Evolutionary conservation across 2,329 filamentous ascomycete species (phyloP).

Genomic region (Lecanicillium sp.): DNA sequence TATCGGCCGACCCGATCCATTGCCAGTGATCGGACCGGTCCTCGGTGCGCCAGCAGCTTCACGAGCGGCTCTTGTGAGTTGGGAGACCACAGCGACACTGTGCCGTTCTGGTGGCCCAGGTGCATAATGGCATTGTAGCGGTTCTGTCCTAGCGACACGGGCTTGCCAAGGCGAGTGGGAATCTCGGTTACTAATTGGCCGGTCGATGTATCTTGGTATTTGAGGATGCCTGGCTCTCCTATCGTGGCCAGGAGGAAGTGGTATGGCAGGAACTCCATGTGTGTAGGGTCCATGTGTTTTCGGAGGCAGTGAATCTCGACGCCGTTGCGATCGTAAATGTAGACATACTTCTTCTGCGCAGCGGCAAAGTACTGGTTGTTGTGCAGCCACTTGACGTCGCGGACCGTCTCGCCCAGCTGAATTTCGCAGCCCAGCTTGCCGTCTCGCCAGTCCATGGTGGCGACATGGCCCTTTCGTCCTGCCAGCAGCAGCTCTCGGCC

Average conservation of each 20-base stretch:
- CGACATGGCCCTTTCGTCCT: slow-evolving; percentile 88
- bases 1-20: slow-evolving; percentile 87
- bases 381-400: slow-evolving; percentile 87
- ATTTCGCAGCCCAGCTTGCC: slow-evolving; percentile 88
- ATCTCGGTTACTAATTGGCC: slow-evolving; percentile 82
- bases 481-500: slow-evolving; percentile 79
- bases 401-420: slow-evolving; percentile 81
- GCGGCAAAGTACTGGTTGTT: slow-evolving; percentile 94
- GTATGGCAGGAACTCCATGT: slow-evolving; percentile 94
- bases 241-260: slow-evolving; percentile 89
- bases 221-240: slow-evolving; percentile 76
- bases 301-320: slow-evolving; percentile 87
- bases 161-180: slow-evolving; percentile 74
- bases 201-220: slow-evolving; percentile 93
- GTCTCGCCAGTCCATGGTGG: slow-evolving; percentile 92
- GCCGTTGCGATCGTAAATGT: slow-evolving; percentile 88
- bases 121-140: slow-evolving; percentile 88
- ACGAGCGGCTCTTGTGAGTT: slow-evolving; percentile 81
- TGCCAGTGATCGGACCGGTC: slow-evolving; percentile 77
- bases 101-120: slow-evolving; percentile 89
- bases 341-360: slow-evolving; percentile 92
- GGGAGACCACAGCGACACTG: slow-evolving; percentile 91
- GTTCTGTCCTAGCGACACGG: slow-evolving; percentile 80
- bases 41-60: slow-evolving; percentile 82
- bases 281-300: slow-evolving; percentile 83